A percentile compares a stretch with the other conserved stretches of the same genome.
phyloP scores from a whole-genome alignment of 805 yeast genomes.

The Wickerhamomyces subpelliculosus region DNA sequence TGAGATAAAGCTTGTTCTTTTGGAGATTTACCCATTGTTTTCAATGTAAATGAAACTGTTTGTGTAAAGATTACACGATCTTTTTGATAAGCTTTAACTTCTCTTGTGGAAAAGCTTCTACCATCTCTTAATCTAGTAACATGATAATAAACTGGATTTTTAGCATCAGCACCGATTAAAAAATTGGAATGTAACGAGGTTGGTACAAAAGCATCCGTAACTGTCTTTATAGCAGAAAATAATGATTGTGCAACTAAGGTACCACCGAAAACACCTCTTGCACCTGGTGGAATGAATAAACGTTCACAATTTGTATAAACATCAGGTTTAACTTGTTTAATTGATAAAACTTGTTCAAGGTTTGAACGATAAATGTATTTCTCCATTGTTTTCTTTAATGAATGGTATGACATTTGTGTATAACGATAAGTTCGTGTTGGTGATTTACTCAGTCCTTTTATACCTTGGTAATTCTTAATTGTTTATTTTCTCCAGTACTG shows the following conservation, averaged over 20 bases:
- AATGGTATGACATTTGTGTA: not conserved
- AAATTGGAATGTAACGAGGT: constrained; percentile 59
- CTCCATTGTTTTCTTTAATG: not conserved
- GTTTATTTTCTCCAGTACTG: too few relatives aligned
- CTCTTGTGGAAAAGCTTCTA: constrained; percentile 42
- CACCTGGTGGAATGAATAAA: constrained; percentile 39
- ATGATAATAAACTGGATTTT: constrained; percentile 40
- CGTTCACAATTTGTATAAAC: constrained; percentile 11
- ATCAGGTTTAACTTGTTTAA: constrained; percentile 7
- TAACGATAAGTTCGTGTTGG: too few relatives aligned
- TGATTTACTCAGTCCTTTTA: too few relatives aligned
- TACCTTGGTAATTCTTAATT: too few relatives aligned
- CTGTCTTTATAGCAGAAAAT: constrained; percentile 49
- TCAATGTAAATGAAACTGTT: constrained; percentile 27
- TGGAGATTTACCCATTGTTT: constrained; percentile 5
- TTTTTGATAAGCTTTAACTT: constrained; percentile 49
- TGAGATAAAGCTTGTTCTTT: constrained; percentile 7
- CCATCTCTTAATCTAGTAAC: constrained; percentile 50
- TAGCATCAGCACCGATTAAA: constrained; percentile 44
- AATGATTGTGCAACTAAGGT: constrained; percentile 60
- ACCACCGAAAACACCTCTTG: constrained; percentile 69
- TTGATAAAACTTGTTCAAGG: constrained; percentile 11
- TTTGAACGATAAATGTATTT: constrained; percentile 5
- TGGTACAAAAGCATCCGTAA: constrained; percentile 43
- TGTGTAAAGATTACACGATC: constrained; percentile 45